Evolutionary conservation across 257 asterid genomes (phyloP), one percentile per base, ranked within the genome.

Genomic region (Solanum virginianum): DNA sequence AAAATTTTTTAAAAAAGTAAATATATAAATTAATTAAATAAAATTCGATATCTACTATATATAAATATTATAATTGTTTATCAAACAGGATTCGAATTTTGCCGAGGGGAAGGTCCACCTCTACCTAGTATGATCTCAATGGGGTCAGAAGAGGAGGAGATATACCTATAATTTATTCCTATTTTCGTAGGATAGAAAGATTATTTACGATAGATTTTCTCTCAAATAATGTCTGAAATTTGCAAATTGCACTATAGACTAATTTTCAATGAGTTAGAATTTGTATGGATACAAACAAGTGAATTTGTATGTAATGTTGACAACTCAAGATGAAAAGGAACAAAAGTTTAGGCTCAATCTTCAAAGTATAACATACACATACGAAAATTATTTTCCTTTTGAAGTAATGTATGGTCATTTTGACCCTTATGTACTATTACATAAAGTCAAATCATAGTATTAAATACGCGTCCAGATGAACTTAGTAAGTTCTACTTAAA

Each of bases 261-360:
- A 49, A 11, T 47, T 22, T 24, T 74, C 22, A 47, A 22, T 4
- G 39, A 74, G 60, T 47, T 47, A 13, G 60, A 75, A 75, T 14
- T 22, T 75, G 18, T 24, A 51, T 14, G 60, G 55, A 72, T 72
- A 72, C 62, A 56, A 71, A 43, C 60, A 45, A 47, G 7, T 84
- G 8, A 60, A 75, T 39, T 10, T 69, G 63, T 11, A 53, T 75
- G 81, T 74, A 51, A 82, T 36, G 53, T 51, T 72, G 86, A 86
- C 84, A 82, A 80, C 56, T 87, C 85, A 60, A 80, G 49, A 20
- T 54, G 55, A 49, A 60, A 84, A 49, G 85, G 75, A 70, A 55
- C 89, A 49, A 75, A 57, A 47, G 14, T 47, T 72, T 83, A 43
- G 85, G 79, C 83, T 54, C 85, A 86, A 26, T 87, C 80, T 87